Conservation (phyloP, 768 basidiomycete species). For the Leccinum boreale region DNA sequence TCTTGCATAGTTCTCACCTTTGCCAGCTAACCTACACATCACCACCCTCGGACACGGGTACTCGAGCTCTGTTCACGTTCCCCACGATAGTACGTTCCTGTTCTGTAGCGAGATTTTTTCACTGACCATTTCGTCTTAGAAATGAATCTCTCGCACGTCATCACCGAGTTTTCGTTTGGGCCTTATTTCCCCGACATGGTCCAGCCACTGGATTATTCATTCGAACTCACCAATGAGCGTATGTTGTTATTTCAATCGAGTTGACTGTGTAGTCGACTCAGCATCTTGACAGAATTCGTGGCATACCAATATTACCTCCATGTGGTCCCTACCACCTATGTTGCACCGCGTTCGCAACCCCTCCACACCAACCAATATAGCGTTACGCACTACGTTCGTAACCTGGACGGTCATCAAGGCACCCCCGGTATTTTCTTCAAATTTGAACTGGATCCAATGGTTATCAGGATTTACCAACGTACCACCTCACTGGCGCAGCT, state of each 20-base stretch:
- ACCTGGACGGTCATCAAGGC: conserved; percentile 68
- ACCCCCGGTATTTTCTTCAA: conserved; percentile 98
- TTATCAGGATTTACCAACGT: conserved; percentile 81
- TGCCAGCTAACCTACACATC: conserved; percentile 84
- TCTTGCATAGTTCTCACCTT: neutral
- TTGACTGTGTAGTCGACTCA: neutral
- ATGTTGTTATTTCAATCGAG: conserved; percentile 4
- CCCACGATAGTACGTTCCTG: conserved; percentile 67
- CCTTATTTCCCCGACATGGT: conserved; percentile 93
- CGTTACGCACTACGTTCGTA: conserved; percentile 87
- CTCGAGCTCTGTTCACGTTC: conserved; percentile 79
- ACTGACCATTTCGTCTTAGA: conserved; percentile 40
- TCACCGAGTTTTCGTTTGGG: conserved; percentile 96
- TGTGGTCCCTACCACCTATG: conserved; percentile 93
- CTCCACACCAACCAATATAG: conserved; percentile 85
- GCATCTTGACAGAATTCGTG: conserved; percentile 59
- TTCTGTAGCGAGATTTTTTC: neutral
- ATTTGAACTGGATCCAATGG: conserved; percentile 91
- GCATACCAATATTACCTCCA: conserved; percentile 94
- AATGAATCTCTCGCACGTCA: conserved; percentile 96
- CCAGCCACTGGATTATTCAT: conserved; percentile 91
- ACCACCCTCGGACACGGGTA: conserved; percentile 97
- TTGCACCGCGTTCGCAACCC: conserved; percentile 63
- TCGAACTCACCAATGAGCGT: conserved; percentile 71
- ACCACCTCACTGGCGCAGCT: conserved; percentile 82